phyloP scores from a whole-genome alignment of 768 basidiomycete genomes.

The Dentipellis fragilis region DNA sequence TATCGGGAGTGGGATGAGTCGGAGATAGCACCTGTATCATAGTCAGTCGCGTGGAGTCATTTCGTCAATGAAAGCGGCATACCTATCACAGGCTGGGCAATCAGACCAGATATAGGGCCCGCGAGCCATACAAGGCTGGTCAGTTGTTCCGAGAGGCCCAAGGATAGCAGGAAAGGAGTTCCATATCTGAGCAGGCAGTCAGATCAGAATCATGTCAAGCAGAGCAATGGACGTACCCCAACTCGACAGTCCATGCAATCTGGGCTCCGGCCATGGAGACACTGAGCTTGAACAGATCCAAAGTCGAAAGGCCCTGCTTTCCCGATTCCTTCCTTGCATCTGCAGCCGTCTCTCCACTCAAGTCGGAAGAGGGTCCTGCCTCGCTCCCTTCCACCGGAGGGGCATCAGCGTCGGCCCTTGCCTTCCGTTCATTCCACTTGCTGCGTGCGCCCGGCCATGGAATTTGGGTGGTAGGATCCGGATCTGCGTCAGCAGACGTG shows the following conservation, averaged over 20 bases:
- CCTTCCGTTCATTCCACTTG: conserved; percentile 17
- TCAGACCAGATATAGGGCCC: conserved; percentile 88
- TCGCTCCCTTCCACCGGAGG: background rate
- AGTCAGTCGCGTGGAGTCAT: background rate
- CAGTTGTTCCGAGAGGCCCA: conserved; percentile 78
- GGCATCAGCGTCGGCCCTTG: background rate
- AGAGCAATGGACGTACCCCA: conserved; percentile 50
- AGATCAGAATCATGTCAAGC: background rate
- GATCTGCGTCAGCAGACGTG: conserved; percentile 39
- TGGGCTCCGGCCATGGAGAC: conserved; percentile 93
- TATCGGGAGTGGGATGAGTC: conserved; percentile 89
- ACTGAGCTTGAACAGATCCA: conserved; percentile 61
- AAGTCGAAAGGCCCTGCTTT: conserved; percentile 22
- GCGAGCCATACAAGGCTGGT: conserved; percentile 95
- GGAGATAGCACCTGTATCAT: conserved; percentile 72
- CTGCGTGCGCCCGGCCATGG: conserved; percentile 45
- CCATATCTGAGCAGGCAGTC: conserved; percentile 57
- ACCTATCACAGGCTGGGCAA: conserved; percentile 98
- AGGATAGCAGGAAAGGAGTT: conserved; percentile 80
- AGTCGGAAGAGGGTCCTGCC: background rate
- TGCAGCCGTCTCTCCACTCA: background rate
- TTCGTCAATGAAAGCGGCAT: background rate
- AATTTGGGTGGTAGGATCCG: conserved; percentile 73
- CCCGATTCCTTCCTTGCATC: conserved; percentile 19
- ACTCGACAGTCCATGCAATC: conserved; percentile 92